A percentile compares a stretch with the other conserved stretches of the same genome.
These are phyloP conservation scores for Tarenaya hassleriana DNA, from an alignment of 345 rosid genomes.

Conservation along the genomic window DNA sequence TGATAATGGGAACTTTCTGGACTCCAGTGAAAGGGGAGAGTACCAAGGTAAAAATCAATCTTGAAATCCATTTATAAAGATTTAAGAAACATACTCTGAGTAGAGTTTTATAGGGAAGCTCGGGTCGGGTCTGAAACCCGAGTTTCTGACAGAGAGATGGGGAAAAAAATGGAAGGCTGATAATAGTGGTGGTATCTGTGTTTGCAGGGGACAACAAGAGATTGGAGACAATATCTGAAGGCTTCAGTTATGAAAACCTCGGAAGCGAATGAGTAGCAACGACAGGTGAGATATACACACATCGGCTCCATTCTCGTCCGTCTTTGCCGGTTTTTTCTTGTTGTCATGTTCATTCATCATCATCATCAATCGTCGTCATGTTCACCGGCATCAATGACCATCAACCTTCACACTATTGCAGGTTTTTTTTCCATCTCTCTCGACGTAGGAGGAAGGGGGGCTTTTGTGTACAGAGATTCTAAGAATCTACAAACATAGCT, in stretches of 20 bases:
- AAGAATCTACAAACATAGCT: too few relatives aligned
- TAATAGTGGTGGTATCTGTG: conserved; percentile 24
- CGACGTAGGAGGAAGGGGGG: too few relatives aligned
- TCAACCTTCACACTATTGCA: too few relatives aligned
- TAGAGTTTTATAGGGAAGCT: neutral
- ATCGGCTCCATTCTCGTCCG: neutral
- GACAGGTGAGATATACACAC: conserved; percentile 15
- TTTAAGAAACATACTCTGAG: conserved; percentile 10
- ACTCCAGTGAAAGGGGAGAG: conserved; percentile 55
- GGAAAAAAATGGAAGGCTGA: conserved; percentile 10
- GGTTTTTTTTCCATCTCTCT: too few relatives aligned
- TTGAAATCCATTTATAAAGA: too few relatives aligned
- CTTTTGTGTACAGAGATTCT: too few relatives aligned
- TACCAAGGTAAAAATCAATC: conserved; percentile 43
- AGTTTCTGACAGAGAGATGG: neutral
- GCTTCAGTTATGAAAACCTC: conserved; percentile 73
- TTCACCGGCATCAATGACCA: neutral
- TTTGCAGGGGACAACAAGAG: conserved; percentile 63
- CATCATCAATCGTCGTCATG: conserved; percentile 7
- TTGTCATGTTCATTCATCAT: conserved; percentile 5
- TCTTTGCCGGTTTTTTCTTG: conserved; percentile 2
- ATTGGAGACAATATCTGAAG: conserved; percentile 84
- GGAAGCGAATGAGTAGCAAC: conserved; percentile 50
- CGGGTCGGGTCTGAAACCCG: neutral
- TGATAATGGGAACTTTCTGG: conserved; percentile 43